A percentile compares a stretch with the other conserved stretches of the same genome.
Conservation (phyloP, 495 filamentous ascomycete species). For the Aspergillus leporis region DNA sequence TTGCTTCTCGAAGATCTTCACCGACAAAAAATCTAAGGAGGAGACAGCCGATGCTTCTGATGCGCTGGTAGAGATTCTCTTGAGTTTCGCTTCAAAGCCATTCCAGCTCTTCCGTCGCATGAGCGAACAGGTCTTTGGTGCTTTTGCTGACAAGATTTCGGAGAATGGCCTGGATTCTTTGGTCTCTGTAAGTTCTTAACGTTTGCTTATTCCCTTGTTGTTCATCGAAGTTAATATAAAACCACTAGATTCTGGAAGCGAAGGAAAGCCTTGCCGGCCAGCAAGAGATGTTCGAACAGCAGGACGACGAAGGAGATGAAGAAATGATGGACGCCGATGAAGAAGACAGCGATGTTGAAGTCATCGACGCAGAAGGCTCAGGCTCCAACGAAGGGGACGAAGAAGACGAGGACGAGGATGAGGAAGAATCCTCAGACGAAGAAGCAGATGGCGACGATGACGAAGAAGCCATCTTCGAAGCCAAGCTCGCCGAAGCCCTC, state of each 20-base stretch:
- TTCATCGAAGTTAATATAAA: conserved; percentile 2
- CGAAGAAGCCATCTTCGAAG: conserved; percentile 67
- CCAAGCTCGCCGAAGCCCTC: conserved; percentile 74
- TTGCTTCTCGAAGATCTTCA: conserved; percentile 65
- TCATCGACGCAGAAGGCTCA: conserved; percentile 36
- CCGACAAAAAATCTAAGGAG: conserved; percentile 44
- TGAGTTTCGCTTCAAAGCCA: conserved; percentile 83
- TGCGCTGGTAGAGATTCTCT: conserved; percentile 80
- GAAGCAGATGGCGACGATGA: conserved; percentile 47
- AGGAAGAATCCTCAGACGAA: conserved; percentile 40
- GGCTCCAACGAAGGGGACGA: conserved; percentile 36
- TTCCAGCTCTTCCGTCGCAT: conserved; percentile 84
- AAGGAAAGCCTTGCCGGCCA: conserved; percentile 83
- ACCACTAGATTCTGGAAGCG: conserved; percentile 62
- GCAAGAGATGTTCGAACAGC: conserved; percentile 79
- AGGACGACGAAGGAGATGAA: conserved; percentile 58
- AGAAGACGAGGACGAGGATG: conserved; percentile 40
- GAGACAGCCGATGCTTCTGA: conserved; percentile 64
- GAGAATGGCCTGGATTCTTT: conserved; percentile 72
- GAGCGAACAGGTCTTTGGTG: conserved; percentile 81
- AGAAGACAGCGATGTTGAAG: conserved; percentile 42
- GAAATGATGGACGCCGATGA: conserved; percentile 41
- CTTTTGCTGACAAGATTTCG: conserved; percentile 71
- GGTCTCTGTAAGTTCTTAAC: conserved; percentile 46
- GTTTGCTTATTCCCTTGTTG: not conserved